Conservation (phyloP, 768 basidiomycete genomes). For the Tephrocybe sp. region DNA sequence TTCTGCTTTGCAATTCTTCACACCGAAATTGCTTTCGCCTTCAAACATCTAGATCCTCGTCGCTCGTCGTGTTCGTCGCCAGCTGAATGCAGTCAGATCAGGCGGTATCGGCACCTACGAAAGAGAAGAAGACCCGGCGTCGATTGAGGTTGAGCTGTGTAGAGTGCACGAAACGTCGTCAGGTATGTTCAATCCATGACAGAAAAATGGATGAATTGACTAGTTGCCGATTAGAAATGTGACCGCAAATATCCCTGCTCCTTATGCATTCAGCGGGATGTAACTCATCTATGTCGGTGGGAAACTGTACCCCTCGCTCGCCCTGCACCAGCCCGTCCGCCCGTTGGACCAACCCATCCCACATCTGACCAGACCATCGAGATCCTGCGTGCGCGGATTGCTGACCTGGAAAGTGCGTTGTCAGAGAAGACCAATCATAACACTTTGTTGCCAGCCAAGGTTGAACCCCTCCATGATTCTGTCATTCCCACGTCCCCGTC, state of each 20-base stretch:
- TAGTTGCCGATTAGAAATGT: constrained; percentile 40
- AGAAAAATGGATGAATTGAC: constrained; percentile 1
- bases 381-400: constrained; percentile 25
- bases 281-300: constrained; percentile 44
- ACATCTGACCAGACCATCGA: constrained; percentile 19
- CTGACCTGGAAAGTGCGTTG: constrained; percentile 24
- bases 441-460: constrained; percentile 5
- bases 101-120: constrained; percentile 15
- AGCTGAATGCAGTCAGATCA: constrained; percentile 8
- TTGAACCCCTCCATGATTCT: constrained; percentile 10
- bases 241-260: constrained; percentile 43
- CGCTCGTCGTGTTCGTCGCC: neutral
- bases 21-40: neutral
- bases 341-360: constrained; percentile 8
- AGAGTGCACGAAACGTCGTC: constrained; percentile 54
- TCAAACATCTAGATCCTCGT: neutral
- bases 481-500: constrained; percentile 13
- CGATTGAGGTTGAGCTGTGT: constrained; percentile 52
- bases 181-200: constrained; percentile 30
- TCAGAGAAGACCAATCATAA: constrained; percentile 11
- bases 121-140: constrained; percentile 48
- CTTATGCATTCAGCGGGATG: constrained; percentile 35
- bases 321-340: constrained; percentile 38
- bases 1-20: neutral
- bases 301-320: constrained; percentile 40